These are phyloP conservation scores for Hyphodiscus sp. DNA, from an alignment of 2,329 filamentous ascomycete genomes.

Conservation along the genomic window DNA sequence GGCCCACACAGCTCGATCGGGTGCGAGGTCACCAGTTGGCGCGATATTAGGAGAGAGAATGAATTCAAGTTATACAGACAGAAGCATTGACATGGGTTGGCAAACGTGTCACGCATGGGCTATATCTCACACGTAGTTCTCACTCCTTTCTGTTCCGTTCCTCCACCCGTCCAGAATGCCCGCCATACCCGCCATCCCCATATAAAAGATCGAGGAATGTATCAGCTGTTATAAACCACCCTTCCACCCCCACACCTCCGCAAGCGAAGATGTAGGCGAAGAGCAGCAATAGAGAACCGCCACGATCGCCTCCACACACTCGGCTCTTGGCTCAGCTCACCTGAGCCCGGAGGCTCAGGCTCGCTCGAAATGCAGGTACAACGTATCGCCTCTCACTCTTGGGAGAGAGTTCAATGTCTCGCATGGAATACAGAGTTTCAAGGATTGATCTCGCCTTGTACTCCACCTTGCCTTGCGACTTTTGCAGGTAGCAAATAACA, in stretches of 20 bases:
- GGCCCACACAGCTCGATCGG: too few species aligned
- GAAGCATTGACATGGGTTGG: too few species aligned
- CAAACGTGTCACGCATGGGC: too few species aligned
- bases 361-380: conserved; percentile 19
- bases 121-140: too few species aligned
- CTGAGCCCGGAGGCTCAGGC: neutral
- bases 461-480: conserved; percentile 69
- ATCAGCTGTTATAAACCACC: conserved; percentile 15
- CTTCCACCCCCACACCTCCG: conserved; percentile 1
- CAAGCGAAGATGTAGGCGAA: neutral
- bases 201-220: conserved; percentile 7
- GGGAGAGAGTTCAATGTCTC: conserved; percentile 44
- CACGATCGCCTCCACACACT: conserved; percentile 19
- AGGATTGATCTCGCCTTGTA: conserved; percentile 70
- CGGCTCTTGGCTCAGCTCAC: neutral
- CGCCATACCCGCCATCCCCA: neutral
- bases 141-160: too few species aligned
- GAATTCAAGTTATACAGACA: too few species aligned
- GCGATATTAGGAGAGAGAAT: too few species aligned
- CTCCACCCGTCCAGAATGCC: too few species aligned
- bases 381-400: conserved; percentile 9
- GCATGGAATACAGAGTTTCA: conserved; percentile 72
- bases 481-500: conserved; percentile 1
- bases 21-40: too few species aligned
- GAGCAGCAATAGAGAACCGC: conserved; percentile 13